These are phyloP conservation scores for Babesia divergens DNA, from an alignment of 169 alveolate genomes.

Conservation along the genomic window DNA sequence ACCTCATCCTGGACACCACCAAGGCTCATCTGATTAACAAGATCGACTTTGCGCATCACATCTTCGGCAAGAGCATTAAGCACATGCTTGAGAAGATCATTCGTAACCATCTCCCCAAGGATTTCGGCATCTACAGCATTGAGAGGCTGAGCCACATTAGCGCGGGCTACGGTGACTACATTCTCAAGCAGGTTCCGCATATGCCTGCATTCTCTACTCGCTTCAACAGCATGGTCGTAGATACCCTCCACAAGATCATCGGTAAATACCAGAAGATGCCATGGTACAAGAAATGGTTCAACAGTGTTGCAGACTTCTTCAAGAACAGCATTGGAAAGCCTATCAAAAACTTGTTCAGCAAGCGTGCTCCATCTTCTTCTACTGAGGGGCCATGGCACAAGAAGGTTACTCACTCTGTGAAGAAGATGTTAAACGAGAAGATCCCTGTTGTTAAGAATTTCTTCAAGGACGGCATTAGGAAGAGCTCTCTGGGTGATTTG, in stretches of 20 bases:
- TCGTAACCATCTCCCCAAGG: background rate
- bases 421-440: too few species aligned
- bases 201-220: slow-evolving; percentile 4
- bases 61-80: background rate
- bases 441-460: too few species aligned
- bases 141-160: background rate
- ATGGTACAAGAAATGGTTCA: slow-evolving; percentile 31
- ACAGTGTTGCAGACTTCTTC: background rate
- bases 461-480: too few species aligned
- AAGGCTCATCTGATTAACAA: slow-evolving; percentile 3
- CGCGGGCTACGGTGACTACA: slow-evolving; percentile 15
- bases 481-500: too few species aligned
- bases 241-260: background rate
- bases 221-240: slow-evolving; percentile 5
- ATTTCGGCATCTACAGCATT: background rate
- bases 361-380: too few species aligned
- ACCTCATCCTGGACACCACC: background rate
- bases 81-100: background rate
- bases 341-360: background rate
- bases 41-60: background rate
- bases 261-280: background rate
- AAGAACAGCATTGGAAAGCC: background rate
- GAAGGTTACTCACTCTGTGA: too few species aligned
- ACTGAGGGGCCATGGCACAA: too few species aligned
- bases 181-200: background rate